Conservation (phyloP, 2,329 filamentous ascomycete genomes). For the Arthrinium phaeospermum region DNA sequence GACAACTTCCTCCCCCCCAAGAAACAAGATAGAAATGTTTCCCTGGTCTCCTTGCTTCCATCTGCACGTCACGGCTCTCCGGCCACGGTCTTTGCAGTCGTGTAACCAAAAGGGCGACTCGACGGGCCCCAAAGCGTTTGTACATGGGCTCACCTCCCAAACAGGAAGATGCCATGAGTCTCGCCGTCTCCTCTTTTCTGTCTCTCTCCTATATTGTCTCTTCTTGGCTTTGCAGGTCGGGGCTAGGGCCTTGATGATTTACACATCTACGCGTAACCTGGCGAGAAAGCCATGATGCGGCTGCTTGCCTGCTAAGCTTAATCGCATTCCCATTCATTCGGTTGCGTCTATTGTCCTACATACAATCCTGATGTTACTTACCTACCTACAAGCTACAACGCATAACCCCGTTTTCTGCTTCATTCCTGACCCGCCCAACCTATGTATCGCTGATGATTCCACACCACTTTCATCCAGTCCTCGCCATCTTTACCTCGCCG, state of each 20-base stretch:
- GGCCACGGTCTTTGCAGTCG: background rate
- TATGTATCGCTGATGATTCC: background rate
- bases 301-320: slow-evolving; percentile 25
- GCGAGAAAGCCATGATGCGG: slow-evolving; percentile 19
- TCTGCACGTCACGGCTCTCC: slow-evolving; percentile 5
- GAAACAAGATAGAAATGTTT: background rate
- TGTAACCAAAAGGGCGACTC: slow-evolving; percentile 5
- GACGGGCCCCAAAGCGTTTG: background rate
- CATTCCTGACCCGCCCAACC: background rate
- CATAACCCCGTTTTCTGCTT: background rate
- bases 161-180: background rate
- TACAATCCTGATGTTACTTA: background rate
- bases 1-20: background rate
- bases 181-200: background rate
- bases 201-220: slow-evolving; percentile 10
- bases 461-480: background rate
- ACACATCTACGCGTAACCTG: slow-evolving; percentile 15
- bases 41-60: background rate
- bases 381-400: background rate
- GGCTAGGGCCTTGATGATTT: background rate
- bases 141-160: background rate
- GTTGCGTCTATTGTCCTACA: slow-evolving; percentile 13
- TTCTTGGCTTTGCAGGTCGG: slow-evolving; percentile 5
- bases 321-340: slow-evolving; percentile 19
- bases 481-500: background rate